Conservation (phyloP, 495 filamentous ascomycete species). For the Penicillium dipodomyicola region DNA sequence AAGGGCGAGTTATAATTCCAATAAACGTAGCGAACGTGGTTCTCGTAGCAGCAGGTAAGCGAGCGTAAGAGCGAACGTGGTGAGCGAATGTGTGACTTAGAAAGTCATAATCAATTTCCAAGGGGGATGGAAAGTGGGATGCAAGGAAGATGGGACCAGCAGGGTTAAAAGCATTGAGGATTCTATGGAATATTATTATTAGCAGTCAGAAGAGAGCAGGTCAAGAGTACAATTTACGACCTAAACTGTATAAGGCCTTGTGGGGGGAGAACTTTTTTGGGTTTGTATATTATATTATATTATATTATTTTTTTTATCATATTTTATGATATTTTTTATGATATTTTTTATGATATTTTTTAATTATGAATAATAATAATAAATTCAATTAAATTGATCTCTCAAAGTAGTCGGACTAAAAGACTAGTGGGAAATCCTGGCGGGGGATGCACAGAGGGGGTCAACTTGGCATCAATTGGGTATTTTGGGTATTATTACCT, state of each 20-base stretch:
- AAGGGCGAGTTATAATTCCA: constrained; percentile 3
- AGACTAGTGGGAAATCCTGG: constrained; percentile 34
- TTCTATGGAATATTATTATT: constrained; percentile 32
- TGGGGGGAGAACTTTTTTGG: constrained; percentile 14
- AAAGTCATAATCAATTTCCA: constrained; percentile 34
- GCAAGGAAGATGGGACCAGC: constrained; percentile 23
- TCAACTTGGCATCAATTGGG: constrained; percentile 13
- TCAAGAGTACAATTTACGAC: constrained; percentile 29
- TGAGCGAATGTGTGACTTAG: constrained; percentile 44
- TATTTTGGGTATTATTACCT: constrained; percentile 1
- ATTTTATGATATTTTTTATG: too few relatives aligned
- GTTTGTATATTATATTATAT: constrained; percentile 7
- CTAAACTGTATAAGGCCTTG: constrained; percentile 29
- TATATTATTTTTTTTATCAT: not conserved
- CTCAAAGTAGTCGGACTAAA: constrained; percentile 1
- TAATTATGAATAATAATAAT: constrained; percentile 1
- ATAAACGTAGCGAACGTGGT: constrained; percentile 47
- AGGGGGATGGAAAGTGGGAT: constrained; percentile 22
- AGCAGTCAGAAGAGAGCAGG: constrained; percentile 23
- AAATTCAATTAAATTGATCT: constrained; percentile 2
- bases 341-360: not conserved
- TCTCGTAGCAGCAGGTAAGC: constrained; percentile 38
- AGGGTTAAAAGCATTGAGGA: constrained; percentile 28
- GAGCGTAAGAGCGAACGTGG: constrained; percentile 48
- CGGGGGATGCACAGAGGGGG: constrained; percentile 30